Conservation (phyloP, 2,329 filamentous ascomycete species). For the Curvularia sp. region DNA sequence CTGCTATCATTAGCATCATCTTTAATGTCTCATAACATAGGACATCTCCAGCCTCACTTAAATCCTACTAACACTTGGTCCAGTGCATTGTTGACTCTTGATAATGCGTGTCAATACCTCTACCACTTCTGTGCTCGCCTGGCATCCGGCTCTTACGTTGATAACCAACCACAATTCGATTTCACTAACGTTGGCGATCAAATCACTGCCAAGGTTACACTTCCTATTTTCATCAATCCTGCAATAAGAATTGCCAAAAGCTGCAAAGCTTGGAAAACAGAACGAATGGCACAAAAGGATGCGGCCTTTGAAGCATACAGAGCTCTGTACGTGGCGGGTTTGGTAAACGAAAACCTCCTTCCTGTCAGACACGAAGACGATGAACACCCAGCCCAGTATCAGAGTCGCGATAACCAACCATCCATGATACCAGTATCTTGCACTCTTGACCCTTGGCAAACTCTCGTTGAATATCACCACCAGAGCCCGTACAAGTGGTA, state of each 20-base stretch:
- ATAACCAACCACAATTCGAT: constrained; percentile 73
- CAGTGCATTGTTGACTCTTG: constrained; percentile 73
- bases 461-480: constrained; percentile 24
- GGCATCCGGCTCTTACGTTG: constrained; percentile 65
- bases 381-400: constrained; percentile 30
- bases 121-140: constrained; percentile 79
- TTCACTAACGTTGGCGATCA: constrained; percentile 51
- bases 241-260: constrained; percentile 64
- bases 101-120: constrained; percentile 78
- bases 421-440: constrained; percentile 35
- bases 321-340: constrained; percentile 70
- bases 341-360: constrained; percentile 80
- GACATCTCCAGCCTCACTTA: not conserved
- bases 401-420: constrained; percentile 36
- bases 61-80: not conserved
- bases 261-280: constrained; percentile 68
- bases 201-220: constrained; percentile 66
- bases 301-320: constrained; percentile 83
- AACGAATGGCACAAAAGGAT: constrained; percentile 78
- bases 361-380: constrained; percentile 59
- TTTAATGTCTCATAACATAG: not conserved
- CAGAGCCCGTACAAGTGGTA: constrained; percentile 27
- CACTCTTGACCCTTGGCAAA: constrained; percentile 44
- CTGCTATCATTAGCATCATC: not conserved
- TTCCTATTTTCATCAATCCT: constrained; percentile 75